These are phyloP conservation scores for Polytolypa hystricis DNA, from an alignment of 2,329 filamentous ascomycete genomes.

Conservation along the genomic window DNA sequence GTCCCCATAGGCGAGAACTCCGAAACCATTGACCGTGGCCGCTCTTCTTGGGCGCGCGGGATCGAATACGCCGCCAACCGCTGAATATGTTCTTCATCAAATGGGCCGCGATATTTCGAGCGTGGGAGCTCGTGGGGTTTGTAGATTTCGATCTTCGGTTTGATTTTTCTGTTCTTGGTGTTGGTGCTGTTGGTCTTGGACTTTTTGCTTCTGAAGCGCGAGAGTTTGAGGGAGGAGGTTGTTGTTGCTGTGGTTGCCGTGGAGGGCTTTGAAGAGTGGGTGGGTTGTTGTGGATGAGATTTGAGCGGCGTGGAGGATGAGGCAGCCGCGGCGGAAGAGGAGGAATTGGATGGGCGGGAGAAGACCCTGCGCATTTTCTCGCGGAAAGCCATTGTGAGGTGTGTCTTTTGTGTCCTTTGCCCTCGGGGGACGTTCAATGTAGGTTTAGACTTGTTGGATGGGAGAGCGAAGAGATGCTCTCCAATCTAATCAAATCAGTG, in stretches of 20 bases:
- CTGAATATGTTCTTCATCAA: slow-evolving; percentile 35
- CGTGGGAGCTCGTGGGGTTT: slow-evolving; percentile 36
- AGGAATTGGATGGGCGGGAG: slow-evolving; percentile 6
- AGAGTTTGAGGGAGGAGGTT: neutral
- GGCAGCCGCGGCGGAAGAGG: slow-evolving; percentile 1
- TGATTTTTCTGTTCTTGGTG: slow-evolving; percentile 16
- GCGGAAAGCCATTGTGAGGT: slow-evolving; percentile 10
- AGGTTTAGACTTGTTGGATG: no score
- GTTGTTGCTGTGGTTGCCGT: neutral
- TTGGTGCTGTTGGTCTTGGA: slow-evolving; percentile 4
- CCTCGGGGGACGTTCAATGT: no score
- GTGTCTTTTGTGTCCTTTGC: no score
- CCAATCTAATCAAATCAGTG: no score
- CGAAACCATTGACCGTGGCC: slow-evolving; percentile 25
- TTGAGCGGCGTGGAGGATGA: slow-evolving; percentile 1
- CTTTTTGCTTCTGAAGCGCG: no score
- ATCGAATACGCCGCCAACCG: slow-evolving; percentile 36
- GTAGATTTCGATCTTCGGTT: slow-evolving; percentile 38
- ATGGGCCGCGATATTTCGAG: slow-evolving; percentile 39
- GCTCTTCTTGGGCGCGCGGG: slow-evolving; percentile 17
- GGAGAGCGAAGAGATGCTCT: no score
- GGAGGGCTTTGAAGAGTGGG: neutral
- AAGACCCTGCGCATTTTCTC: slow-evolving; percentile 13
- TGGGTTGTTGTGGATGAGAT: slow-evolving; percentile 9
- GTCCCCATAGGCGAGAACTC: slow-evolving; percentile 26